Percentiles rank a stretch among this genome's conserved stretches.
These are phyloP conservation scores for Colletotrichum tanaceti DNA, from an alignment of 2,329 filamentous ascomycete species.

Conservation along the genomic window DNA sequence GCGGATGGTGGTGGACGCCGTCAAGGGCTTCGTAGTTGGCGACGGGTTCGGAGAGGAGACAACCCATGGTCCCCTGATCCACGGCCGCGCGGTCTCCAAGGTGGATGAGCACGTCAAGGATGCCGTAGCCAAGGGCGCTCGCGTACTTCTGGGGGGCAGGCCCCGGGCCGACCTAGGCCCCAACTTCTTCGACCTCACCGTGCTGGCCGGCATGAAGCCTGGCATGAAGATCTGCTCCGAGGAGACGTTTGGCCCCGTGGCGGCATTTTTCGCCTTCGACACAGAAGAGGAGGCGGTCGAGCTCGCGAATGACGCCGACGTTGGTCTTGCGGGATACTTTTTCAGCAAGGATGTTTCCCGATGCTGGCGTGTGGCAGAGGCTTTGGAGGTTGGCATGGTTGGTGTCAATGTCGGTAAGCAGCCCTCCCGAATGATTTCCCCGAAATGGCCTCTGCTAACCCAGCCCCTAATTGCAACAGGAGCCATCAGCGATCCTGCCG, in stretches of 20 bases:
- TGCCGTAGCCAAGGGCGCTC: conserved; percentile 77
- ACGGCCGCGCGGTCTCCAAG: conserved; percentile 75
- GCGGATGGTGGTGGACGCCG: conserved; percentile 67
- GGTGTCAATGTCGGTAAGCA: conserved; percentile 62
- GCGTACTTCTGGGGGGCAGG: conserved; percentile 70
- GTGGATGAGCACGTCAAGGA: conserved; percentile 76
- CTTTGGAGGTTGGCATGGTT: conserved; percentile 71
- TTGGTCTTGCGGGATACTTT: conserved; percentile 70
- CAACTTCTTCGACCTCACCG: conserved; percentile 59
- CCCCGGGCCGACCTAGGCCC: conserved; percentile 51
- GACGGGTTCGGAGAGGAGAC: conserved; percentile 77
- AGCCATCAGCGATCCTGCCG: conserved; percentile 52
- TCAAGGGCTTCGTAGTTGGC: conserved; percentile 71
- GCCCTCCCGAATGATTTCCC: too few species aligned
- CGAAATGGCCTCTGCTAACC: background rate
- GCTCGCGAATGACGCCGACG: conserved; percentile 64
- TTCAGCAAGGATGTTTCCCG: conserved; percentile 69
- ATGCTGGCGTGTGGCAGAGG: conserved; percentile 61
- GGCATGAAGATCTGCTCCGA: conserved; percentile 60
- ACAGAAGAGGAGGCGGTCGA: conserved; percentile 56
- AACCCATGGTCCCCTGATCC: conserved; percentile 80
- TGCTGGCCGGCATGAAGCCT: conserved; percentile 56
- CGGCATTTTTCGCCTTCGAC: conserved; percentile 56
- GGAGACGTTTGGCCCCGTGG: conserved; percentile 61
- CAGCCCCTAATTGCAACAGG: conserved; percentile 1